These are phyloP conservation scores for Inosperma sp. DNA, from an alignment of 768 basidiomycete species.

Conservation along the genomic window DNA sequence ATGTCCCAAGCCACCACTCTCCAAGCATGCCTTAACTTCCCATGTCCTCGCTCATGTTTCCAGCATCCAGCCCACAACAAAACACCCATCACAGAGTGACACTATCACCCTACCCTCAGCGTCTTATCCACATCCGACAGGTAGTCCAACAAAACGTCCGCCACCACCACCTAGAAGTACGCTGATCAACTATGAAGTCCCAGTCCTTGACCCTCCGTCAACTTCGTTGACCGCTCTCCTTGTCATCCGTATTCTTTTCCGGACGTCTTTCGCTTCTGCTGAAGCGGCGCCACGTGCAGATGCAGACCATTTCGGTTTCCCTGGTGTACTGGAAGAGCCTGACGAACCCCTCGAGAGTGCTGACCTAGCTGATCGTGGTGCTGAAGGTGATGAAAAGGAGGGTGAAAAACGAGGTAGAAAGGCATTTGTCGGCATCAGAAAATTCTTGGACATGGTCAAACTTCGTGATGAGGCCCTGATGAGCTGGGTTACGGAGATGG, in stretches of 20 bases:
- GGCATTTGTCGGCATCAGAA: constrained; percentile 61
- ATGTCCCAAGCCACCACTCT: constrained; percentile 47
- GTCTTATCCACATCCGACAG: constrained; percentile 50
- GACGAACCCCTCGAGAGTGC: constrained; percentile 51
- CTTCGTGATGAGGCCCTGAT: constrained; percentile 56
- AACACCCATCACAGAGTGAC: constrained; percentile 69
- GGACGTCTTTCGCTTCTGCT: constrained; percentile 68
- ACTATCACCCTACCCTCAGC: constrained; percentile 62
- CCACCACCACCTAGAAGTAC: constrained; percentile 69
- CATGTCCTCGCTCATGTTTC: constrained; percentile 80
- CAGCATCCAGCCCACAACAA: constrained; percentile 47
- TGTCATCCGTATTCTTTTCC: constrained; percentile 78
- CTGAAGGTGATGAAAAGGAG: constrained; percentile 53
- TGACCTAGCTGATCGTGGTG: constrained; percentile 43
- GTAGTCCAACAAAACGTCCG: constrained; percentile 61
- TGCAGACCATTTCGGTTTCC: constrained; percentile 88
- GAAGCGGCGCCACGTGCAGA: constrained; percentile 68
- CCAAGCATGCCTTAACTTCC: constrained; percentile 50
- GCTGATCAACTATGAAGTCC: constrained; percentile 53
- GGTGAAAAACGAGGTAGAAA: constrained; percentile 67
- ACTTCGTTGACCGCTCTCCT: constrained; percentile 77
- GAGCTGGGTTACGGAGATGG: constrained; percentile 42
- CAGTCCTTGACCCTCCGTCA: constrained; percentile 61
- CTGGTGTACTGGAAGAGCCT: constrained; percentile 73
- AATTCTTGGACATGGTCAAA: constrained; percentile 58